Evolutionary conservation across 2,329 filamentous ascomycete species (phyloP).

Genomic region (Sporothrix phasma): DNA sequence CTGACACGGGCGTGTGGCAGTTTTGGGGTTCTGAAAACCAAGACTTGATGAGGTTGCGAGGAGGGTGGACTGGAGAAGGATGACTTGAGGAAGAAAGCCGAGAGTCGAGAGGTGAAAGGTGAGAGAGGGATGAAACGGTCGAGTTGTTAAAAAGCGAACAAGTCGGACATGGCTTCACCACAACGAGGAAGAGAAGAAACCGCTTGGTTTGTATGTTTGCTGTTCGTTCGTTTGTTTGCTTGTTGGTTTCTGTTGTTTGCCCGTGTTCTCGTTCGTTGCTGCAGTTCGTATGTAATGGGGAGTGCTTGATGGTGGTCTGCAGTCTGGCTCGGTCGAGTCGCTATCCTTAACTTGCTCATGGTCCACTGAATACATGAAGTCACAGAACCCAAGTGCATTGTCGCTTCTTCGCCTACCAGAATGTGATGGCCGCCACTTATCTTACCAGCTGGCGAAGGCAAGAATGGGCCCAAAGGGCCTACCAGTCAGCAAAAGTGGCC

Average conservation of each 20-base stretch:
- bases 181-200: not conserved
- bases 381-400: not conserved
- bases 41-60: not conserved
- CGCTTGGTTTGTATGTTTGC: no score
- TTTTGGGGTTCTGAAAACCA: conserved; percentile 8
- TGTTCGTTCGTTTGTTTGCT: no score
- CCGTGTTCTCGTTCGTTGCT: no score
- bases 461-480: not conserved
- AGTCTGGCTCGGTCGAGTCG: not conserved
- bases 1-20: conserved; percentile 20
- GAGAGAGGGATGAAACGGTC: not conserved
- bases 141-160: not conserved
- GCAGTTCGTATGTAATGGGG: no score
- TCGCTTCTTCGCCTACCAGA: not conserved
- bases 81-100: not conserved
- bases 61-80: not conserved
- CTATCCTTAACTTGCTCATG: not conserved
- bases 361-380: no score
- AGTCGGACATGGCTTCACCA: not conserved
- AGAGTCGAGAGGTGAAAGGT: not conserved
- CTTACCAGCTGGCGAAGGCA: conserved; percentile 1
- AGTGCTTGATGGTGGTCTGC: no score
- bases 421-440: not conserved
- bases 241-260: no score
- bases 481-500: conserved; percentile 7